Evolutionary conservation across 352 stramenopile genomes (phyloP).

Genomic region (Phytophthora citricola): DNA sequence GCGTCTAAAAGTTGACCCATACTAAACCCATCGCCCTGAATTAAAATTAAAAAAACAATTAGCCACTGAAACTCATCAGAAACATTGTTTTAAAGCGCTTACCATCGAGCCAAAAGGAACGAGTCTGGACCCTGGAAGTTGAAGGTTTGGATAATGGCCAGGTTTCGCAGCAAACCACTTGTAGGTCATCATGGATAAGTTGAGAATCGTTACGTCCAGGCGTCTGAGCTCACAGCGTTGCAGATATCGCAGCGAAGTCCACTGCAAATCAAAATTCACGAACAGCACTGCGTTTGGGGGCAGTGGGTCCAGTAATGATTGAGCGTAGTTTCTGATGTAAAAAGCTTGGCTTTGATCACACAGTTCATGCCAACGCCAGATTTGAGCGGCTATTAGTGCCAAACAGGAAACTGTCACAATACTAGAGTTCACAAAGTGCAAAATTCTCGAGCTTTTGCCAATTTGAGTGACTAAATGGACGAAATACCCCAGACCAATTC

Average conservation of each 20-base stretch:
- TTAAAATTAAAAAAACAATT: constrained; percentile 3
- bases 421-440: background rate
- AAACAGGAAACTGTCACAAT: constrained; percentile 24
- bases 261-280: constrained; percentile 94
- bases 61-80: background rate
- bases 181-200: constrained; percentile 93
- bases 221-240: constrained; percentile 85
- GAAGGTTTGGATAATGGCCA: constrained; percentile 66
- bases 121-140: constrained; percentile 64
- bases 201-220: constrained; percentile 84
- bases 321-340: constrained; percentile 90
- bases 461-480: constrained; percentile 17
- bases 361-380: constrained; percentile 49
- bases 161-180: constrained; percentile 81
- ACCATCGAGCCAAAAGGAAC: constrained; percentile 48
- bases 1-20: constrained; percentile 51
- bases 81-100: constrained; percentile 7
- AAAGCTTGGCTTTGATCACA: constrained; percentile 57
- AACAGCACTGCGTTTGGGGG: constrained; percentile 85
- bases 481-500: constrained; percentile 53
- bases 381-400: constrained; percentile 34
- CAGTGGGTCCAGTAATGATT: constrained; percentile 85
- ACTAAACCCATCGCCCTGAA: constrained; percentile 53
- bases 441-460: background rate
- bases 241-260: constrained; percentile 92